Conservation (phyloP, 768 basidiomycete genomes). For the Crepidotus variabilis region DNA sequence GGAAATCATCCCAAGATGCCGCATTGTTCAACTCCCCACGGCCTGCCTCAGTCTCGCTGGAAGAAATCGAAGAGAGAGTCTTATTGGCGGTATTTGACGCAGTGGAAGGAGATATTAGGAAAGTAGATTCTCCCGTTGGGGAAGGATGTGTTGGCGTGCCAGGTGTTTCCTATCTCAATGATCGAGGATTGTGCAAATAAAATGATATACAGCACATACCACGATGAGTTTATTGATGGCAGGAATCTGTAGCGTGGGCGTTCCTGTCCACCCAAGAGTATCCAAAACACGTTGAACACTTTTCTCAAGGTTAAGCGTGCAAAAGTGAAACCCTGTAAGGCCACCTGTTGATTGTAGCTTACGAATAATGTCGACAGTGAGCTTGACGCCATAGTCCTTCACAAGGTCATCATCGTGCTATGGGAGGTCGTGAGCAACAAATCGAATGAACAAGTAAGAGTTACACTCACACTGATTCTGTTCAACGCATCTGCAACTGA, state of each 20-base stretch:
- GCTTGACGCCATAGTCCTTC: slow-evolving; percentile 88
- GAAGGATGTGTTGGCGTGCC: slow-evolving; percentile 25
- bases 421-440: background rate
- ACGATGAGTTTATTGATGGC: slow-evolving; percentile 61
- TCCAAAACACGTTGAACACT: slow-evolving; percentile 87
- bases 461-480: slow-evolving; percentile 62
- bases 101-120: slow-evolving; percentile 59
- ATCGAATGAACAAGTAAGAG: background rate
- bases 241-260: slow-evolving; percentile 20
- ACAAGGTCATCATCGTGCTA: slow-evolving; percentile 92
- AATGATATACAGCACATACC: slow-evolving; percentile 31
- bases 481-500: slow-evolving; percentile 63
- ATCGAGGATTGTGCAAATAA: background rate
- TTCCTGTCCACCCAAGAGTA: slow-evolving; percentile 65
- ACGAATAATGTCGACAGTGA: slow-evolving; percentile 79
- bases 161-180: slow-evolving; percentile 34
- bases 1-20: slow-evolving; percentile 91
- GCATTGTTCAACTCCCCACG: slow-evolving; percentile 76
- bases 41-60: slow-evolving; percentile 53
- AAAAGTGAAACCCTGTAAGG: slow-evolving; percentile 84
- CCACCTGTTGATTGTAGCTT: slow-evolving; percentile 51
- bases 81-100: slow-evolving; percentile 63
- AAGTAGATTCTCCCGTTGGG: slow-evolving; percentile 25
- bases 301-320: slow-evolving; percentile 96
- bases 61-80: slow-evolving; percentile 46